Evolutionary conservation across 2,329 filamentous ascomycete species (phyloP), one percentile per base, ranked within the genome.

Genomic region (Cytospora schulzeri): DNA sequence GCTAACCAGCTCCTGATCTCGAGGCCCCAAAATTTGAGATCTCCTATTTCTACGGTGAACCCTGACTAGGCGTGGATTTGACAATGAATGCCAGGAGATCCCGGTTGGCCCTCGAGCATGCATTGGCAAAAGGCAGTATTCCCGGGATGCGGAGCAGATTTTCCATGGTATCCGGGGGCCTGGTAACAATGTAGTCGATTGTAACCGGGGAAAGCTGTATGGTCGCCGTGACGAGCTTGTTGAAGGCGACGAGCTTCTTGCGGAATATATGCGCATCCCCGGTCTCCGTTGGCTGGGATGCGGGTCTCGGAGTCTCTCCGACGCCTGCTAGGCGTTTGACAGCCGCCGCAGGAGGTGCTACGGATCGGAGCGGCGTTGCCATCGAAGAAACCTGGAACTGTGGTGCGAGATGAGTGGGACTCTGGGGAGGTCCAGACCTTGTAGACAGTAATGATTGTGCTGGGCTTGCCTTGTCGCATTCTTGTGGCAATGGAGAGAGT

Each of bases 221-320:
- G 15, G 56, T 19, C 8, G 56, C 19, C 7, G 51, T 56, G n/a
- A 63, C 64, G 26, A 63, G 56, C 41, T 38, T 63, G 33, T 66
- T 66, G n/a, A 63, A 60, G 26, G 64, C 64, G 9, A 33, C 15
- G 5, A 66, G 48, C 26, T 53, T 63, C 17, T 66, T 66, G 38
- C 60, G 64, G 24, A 63, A 48, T n/a, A 63, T 63, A 7, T 57
- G 53, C 12, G 4, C 26, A 15, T 62, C 53, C 17, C 33, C 19
- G 1, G 60, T 15, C 8, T n/a, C 28, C 19, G 29, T 33, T 17
- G 22, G 14, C 28, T 45, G 58, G 17, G 58, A 4, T 31, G 2
- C n/a, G 7, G 51, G 50, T 9, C 24, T 33, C 33, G 35, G 19
- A 19, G 33, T 7, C n/a, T 51, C 45, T 48, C 22, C 45, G 45